Base-by-base conservation (phyloP, 2,329 filamentous ascomycete genomes). In the Diplodia sapinea region DNA sequence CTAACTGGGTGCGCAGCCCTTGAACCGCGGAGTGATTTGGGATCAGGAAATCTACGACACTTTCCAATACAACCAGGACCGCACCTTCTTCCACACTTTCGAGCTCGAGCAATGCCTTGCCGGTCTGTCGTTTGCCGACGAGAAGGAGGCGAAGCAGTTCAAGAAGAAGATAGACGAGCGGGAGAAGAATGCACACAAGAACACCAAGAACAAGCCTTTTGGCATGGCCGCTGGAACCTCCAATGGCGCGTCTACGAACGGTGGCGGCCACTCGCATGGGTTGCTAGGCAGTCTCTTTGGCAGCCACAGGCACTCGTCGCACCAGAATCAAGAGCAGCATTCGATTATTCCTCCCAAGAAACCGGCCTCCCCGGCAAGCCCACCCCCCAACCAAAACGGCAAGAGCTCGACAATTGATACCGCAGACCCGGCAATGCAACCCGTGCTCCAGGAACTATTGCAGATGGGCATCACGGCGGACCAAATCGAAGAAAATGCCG, bases 21-120 rank as follows among this genome's bases (percentile, higher is more conserved):
- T 90, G 62, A 89, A 88, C 76, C 88, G 91, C 77, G 94, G 94
- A 68, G 93, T 97, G 62, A 90, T 97, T 74, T 97, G 93, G 93
- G 94, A 97, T 75, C 94, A 98, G 82, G 95, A 99, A 81, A 93
- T 99, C 74, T 99, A 96, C 82, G 94, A 99, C 73, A 89, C 89
- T 62, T 98, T 96, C 85, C 85, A 86, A 70, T 99, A 98, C 84
- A 97, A 97, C 81, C 94, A 97, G 77, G 95, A 99, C 78, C 90
- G 95, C 70, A 94, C 92, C 69, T 99, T 97, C 82, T 99, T 99
- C 81, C 94, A 98, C 80, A 93, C 92, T 6, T 99, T 99, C 77
- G 95, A 99, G 82, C 86, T 97, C 67, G 94, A 98, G 80, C 89
- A 96, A 70, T 98, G 93, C 75, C 82, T 96, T 69, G 95, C 93